Evolutionary conservation across 2,329 filamentous ascomycete species (phyloP), one percentile per base, ranked within the genome.

Genomic region (Penicillium sp.): DNA sequence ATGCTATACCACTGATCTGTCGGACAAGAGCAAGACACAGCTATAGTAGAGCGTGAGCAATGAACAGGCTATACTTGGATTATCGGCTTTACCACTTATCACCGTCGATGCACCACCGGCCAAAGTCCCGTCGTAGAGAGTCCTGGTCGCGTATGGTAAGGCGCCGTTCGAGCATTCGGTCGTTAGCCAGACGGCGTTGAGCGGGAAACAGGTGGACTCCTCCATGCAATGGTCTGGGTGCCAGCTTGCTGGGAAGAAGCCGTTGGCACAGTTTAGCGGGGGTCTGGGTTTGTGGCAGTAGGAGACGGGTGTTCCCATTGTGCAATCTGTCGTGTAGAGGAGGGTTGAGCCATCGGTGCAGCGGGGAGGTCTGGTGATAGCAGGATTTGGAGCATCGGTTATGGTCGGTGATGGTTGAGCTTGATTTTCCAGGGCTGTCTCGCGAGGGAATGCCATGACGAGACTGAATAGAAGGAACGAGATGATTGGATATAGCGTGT

Each of bases 241-340:
- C 48, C 50, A 56, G 6, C 52, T 42, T 2, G 45, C 44, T 2
- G 54, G 51, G 37, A 51, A 57, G 14, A 32, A 55, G 6, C 52
- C 52, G 6, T 35, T 9, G 2, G 39, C 13, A 11, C 54, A 57
- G 12, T 40, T 22, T n/a, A 51, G 49, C 4, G 47, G 47, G 10
- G 47, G 36, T n/a, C 30, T 20, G 2, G 37, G 39, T 12, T 47
- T 52, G 26, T 40, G 30, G 38, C 55, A 57, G 35, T 50, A 56
- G 0, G 51, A 49, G 2, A 55, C 28, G 1, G 52, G 40, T 12
- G 31, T 50, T 2, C 55, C 55, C 38, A 53, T 17, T n/a, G 55
- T 56, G 22, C 55, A 57, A 22, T 56, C 55, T 1, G 46, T 56
- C 7, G 54, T 57, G 32, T 50, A 42, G 9, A 56, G 12, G n/a